phyloP scores from a whole-genome alignment of 2,329 filamentous ascomycete species.

The Colletotrichum noveboracense region DNA sequence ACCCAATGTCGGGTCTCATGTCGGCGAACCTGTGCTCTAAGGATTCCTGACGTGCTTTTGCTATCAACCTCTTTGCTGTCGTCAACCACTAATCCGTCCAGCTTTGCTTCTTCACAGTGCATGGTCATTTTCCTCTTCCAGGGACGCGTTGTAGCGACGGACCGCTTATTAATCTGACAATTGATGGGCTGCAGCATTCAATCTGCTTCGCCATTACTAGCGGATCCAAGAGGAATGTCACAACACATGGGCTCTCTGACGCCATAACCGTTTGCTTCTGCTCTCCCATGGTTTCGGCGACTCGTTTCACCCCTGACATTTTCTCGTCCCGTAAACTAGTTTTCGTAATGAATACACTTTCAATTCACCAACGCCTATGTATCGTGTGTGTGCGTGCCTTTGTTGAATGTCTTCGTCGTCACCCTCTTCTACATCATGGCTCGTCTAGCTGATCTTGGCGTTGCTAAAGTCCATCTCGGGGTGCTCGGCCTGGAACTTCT shows the following conservation, averaged over 20 bases:
- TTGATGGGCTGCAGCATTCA: constrained; percentile 56
- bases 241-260: constrained; percentile 64
- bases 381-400: background rate
- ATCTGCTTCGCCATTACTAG: constrained; percentile 60
- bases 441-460: constrained; percentile 60
- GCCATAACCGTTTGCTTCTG: constrained; percentile 41
- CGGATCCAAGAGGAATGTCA: constrained; percentile 60
- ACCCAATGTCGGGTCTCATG: background rate
- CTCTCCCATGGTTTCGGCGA: constrained; percentile 53
- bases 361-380: background rate
- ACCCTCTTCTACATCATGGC: background rate
- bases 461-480: constrained; percentile 77
- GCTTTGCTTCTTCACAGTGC: background rate
- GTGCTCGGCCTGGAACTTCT: constrained; percentile 87
- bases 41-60: constrained; percentile 12
- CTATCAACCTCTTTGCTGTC: background rate
- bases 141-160: constrained; percentile 32
- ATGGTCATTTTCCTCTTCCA: background rate
- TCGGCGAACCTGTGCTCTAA: constrained; percentile 3
- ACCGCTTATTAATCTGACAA: constrained; percentile 49
- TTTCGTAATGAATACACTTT: background rate
- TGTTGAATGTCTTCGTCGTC: background rate
- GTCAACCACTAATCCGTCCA: constrained; percentile 8
- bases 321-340: background rate
- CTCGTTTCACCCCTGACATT: constrained; percentile 71